Evolutionary conservation across 257 asterid genomes (phyloP).

Genomic region (Ajuga chamaepitys): DNA sequence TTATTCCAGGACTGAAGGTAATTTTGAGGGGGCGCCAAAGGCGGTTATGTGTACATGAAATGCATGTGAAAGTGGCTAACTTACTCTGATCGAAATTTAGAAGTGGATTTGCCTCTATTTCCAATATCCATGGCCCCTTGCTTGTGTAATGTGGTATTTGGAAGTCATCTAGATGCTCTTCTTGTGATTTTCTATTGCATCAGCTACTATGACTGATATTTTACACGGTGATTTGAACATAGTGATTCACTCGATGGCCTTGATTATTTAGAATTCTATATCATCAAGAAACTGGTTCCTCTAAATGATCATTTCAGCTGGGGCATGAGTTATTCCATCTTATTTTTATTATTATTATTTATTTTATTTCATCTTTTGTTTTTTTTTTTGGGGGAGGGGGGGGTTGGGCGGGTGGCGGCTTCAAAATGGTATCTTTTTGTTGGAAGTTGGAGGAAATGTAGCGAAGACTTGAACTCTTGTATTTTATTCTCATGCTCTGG

Average conservation of each 20-base stretch:
- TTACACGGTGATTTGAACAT: not conserved
- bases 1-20: conserved; percentile 72
- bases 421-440: not conserved
- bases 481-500: not conserved
- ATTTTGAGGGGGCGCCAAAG: not conserved
- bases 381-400: too few species aligned
- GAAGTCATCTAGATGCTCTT: not conserved
- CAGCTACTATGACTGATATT: not conserved
- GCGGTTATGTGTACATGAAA: not conserved
- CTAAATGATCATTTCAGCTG: not conserved
- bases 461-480: not conserved
- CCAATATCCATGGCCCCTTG: not conserved
- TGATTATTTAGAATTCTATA: not conserved
- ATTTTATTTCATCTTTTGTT: too few species aligned
- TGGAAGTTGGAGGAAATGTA: not conserved
- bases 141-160: not conserved
- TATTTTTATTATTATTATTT: not conserved
- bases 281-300: not conserved
- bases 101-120: not conserved
- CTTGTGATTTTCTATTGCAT: not conserved
- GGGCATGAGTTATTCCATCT: not conserved
- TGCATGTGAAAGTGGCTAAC: not conserved
- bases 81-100: not conserved
- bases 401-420: too few species aligned
- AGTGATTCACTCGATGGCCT: too few species aligned